phyloP scores from a whole-genome alignment of 805 yeast species.

The Ogataea pignaliae region DNA sequence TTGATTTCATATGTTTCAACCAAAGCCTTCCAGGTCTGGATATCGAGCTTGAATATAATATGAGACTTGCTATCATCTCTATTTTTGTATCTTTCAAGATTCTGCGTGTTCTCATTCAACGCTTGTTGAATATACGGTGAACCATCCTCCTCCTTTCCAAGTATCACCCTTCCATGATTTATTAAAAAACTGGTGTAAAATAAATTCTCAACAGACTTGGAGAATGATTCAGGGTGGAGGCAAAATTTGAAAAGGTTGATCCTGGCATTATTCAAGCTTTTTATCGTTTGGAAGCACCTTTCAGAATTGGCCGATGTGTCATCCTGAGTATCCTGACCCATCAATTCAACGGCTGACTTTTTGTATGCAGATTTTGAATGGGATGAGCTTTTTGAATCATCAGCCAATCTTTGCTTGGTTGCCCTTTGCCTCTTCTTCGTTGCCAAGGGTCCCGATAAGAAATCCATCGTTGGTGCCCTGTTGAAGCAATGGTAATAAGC shows the following conservation, averaged over 20 bases:
- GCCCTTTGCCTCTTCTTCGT: constrained; percentile 48
- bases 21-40: constrained; percentile 58
- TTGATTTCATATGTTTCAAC: constrained; percentile 52
- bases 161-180: constrained; percentile 59
- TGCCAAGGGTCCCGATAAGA: constrained; percentile 67
- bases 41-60: constrained; percentile 68
- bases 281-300: constrained; percentile 36
- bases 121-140: constrained; percentile 30
- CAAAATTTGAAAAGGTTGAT: constrained; percentile 63
- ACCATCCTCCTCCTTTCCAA: constrained; percentile 49
- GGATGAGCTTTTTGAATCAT: constrained; percentile 35
- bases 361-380: constrained; percentile 48
- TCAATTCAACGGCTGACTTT: constrained; percentile 48
- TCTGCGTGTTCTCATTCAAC: constrained; percentile 16
- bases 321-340: constrained; percentile 44
- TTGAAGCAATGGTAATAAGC: constrained; percentile 42
- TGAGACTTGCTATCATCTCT: constrained; percentile 42
- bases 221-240: constrained; percentile 70
- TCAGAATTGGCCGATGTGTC: constrained; percentile 61
- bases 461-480: constrained; percentile 50
- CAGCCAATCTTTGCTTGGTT: constrained; percentile 34
- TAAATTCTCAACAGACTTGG: constrained; percentile 78
- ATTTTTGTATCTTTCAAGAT: constrained; percentile 14
- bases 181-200: constrained; percentile 79
- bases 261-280: constrained; percentile 31